Evolutionary conservation across 148 eudicot genomes (phyloP).

Genomic region (Nyssa sinensis): DNA sequence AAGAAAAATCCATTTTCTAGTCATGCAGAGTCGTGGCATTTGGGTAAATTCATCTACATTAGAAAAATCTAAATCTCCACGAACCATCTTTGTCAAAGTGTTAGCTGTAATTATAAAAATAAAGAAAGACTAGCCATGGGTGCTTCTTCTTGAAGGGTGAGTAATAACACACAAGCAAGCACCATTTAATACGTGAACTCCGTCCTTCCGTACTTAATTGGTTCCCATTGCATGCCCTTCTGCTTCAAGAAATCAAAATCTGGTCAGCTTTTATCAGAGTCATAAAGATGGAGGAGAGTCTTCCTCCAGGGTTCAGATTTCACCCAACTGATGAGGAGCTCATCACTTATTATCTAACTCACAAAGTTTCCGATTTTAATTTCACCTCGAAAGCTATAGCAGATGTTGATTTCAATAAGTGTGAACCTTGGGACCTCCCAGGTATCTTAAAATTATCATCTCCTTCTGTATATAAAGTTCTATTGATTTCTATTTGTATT

Average conservation of each 20-base stretch:
- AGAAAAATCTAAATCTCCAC: slow-evolving; percentile 1
- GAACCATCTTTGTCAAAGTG: slow-evolving; percentile 53
- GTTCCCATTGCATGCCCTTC: neutral
- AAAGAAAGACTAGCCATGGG: slow-evolving; percentile 30
- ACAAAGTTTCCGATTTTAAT: slow-evolving; percentile 62
- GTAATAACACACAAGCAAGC: slow-evolving; percentile 2
- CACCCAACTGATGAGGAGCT: slow-evolving; percentile 89
- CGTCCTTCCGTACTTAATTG: slow-evolving; percentile 14
- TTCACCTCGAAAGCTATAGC: slow-evolving; percentile 65
- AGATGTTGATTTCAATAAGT: slow-evolving; percentile 87
- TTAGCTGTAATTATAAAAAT: slow-evolving; percentile 43
- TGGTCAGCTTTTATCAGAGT: neutral
- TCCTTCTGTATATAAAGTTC: neutral
- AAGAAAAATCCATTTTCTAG: neutral
- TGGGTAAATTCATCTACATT: neutral
- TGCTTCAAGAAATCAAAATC: slow-evolving; percentile 8
- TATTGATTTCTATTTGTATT: neutral
- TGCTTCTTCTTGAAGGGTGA: slow-evolving; percentile 43
- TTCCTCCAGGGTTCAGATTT: slow-evolving; percentile 90
- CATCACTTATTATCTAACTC: slow-evolving; percentile 55
- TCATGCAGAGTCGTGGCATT: neutral
- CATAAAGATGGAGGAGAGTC: slow-evolving; percentile 66
- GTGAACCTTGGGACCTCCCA: slow-evolving; percentile 91
- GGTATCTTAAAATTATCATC: slow-evolving; percentile 29
- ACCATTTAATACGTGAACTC: slow-evolving; percentile 20